Evolutionary conservation across 2,329 filamentous ascomycete genomes (phyloP).

Genomic region (Thermomyces lanuginosus): DNA sequence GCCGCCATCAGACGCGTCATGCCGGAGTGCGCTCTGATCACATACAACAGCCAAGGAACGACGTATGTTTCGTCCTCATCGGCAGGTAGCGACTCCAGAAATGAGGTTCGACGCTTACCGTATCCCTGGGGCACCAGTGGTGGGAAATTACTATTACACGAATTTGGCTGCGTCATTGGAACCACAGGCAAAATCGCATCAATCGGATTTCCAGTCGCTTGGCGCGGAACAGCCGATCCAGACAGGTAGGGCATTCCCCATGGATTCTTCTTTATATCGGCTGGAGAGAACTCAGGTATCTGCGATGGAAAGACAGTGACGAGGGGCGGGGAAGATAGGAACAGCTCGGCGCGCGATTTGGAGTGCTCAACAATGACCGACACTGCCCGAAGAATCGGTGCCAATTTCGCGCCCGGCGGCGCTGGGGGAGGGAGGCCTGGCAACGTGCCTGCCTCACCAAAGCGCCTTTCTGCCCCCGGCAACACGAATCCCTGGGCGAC

Average conservation of each 20-base stretch:
- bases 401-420: slow-evolving; percentile 42
- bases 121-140: slow-evolving; percentile 32
- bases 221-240: slow-evolving; percentile 33
- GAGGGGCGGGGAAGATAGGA: slow-evolving; percentile 52
- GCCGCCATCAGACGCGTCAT: slow-evolving; percentile 51
- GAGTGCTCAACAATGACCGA: slow-evolving; percentile 63
- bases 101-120: slow-evolving; percentile 19
- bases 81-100: slow-evolving; percentile 23
- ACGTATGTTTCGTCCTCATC: slow-evolving; percentile 55
- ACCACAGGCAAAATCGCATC: slow-evolving; percentile 47
- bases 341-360: slow-evolving; percentile 56
- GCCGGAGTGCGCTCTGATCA: slow-evolving; percentile 42
- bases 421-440: slow-evolving; percentile 47
- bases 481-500: slow-evolving; percentile 53
- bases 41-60: slow-evolving; percentile 54
- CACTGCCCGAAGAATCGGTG: slow-evolving; percentile 60
- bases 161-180: slow-evolving; percentile 19
- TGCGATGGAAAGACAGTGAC: slow-evolving; percentile 49
- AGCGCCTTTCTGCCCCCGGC: slow-evolving; percentile 42
- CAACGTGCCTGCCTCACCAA: slow-evolving; percentile 38
- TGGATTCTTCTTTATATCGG: slow-evolving; percentile 33
- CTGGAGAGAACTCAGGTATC: slow-evolving; percentile 35
- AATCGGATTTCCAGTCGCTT: slow-evolving; percentile 38
- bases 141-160: slow-evolving; percentile 36
- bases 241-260: slow-evolving; percentile 40